A percentile compares a stretch with the other conserved stretches of the same genome.
phyloP scores from a whole-genome alignment of 495 filamentous ascomycete genomes.

The Oleoguttula mirabilis region DNA sequence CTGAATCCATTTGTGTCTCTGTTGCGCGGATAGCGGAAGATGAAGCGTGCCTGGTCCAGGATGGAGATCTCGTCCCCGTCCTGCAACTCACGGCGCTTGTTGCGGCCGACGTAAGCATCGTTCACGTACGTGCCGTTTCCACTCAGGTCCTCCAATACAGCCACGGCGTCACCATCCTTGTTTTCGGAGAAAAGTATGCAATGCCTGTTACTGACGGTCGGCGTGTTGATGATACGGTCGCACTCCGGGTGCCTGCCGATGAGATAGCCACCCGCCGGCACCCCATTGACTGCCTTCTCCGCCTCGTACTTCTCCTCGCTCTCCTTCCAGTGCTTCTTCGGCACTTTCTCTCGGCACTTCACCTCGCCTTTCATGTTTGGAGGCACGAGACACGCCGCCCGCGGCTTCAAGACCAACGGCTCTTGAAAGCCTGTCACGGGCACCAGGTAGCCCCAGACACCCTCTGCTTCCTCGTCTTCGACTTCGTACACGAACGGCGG shows the following conservation, averaged over 20 bases:
- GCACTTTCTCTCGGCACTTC: conserved; percentile 26
- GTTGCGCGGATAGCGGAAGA: conserved; percentile 77
- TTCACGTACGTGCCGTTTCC: conserved; percentile 96
- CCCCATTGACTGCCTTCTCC: conserved; percentile 42
- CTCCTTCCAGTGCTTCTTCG: conserved; percentile 30
- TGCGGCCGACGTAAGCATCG: conserved; percentile 78
- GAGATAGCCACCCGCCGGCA: conserved; percentile 72
- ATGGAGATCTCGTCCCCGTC: conserved; percentile 85
- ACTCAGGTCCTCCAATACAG: conserved; percentile 83
- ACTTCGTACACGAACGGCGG: conserved; percentile 67
- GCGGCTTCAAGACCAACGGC: conserved; percentile 60
- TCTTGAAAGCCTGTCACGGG: conserved; percentile 61
- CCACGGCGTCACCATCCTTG: conserved; percentile 63
- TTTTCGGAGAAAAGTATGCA: conserved; percentile 84
- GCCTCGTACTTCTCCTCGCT: conserved; percentile 49
- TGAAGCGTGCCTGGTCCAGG: conserved; percentile 66
- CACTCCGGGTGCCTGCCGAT: conserved; percentile 91
- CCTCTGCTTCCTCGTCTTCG: conserved; percentile 74
- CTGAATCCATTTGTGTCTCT: conserved; percentile 64
- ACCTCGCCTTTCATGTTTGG: conserved; percentile 25
- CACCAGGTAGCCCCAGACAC: conserved; percentile 91
- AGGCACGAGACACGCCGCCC: conserved; percentile 49
- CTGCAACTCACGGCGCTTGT: conserved; percentile 74
- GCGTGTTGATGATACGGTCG: conserved; percentile 65
- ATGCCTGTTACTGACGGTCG: conserved; percentile 90